Percentiles rank a stretch among this genome's conserved stretches.
These are phyloP conservation scores for Mycena indigotica DNA, from an alignment of 768 basidiomycete genomes.

Conservation along the genomic window DNA sequence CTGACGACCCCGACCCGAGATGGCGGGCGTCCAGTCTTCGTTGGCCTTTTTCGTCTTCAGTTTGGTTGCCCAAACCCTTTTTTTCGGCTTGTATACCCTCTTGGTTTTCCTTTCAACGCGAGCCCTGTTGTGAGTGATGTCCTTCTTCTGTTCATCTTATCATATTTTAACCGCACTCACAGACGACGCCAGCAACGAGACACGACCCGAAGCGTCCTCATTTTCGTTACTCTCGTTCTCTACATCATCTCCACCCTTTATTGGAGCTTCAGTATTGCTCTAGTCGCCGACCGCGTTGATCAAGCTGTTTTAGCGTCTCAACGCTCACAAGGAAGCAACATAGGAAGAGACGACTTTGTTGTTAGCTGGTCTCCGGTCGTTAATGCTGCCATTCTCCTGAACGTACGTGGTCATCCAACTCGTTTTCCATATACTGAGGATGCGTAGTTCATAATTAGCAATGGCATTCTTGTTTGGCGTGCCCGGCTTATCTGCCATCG, in stretches of 20 bases:
- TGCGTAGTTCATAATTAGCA: not conserved
- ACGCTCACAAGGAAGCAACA: not conserved
- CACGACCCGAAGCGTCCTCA: not conserved
- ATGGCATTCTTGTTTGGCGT: not conserved
- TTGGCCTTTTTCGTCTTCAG: not conserved
- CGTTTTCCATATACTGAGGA: not conserved
- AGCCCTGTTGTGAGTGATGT: not conserved
- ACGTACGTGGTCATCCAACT: not conserved
- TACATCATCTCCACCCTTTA: not conserved
- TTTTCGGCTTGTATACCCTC: not conserved
- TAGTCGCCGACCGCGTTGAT: not conserved
- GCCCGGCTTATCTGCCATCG: not conserved
- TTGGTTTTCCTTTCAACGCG: conserved; percentile 3
- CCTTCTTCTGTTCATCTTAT: not conserved
- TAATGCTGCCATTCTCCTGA: not conserved
- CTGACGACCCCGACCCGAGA: not conserved
- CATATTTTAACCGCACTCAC: not conserved
- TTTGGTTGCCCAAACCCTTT: not conserved
- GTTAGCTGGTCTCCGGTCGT: not conserved
- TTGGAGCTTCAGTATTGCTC: not conserved
- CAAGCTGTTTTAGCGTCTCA: not conserved
- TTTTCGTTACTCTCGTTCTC: not conserved
- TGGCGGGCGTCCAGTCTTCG: not conserved
- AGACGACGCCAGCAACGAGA: conserved; percentile 3
- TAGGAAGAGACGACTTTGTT: not conserved